Evolutionary conservation across 2,329 filamentous ascomycete genomes (phyloP), one percentile per base, ranked within the genome.

Genomic region (Ophiostoma ips): DNA sequence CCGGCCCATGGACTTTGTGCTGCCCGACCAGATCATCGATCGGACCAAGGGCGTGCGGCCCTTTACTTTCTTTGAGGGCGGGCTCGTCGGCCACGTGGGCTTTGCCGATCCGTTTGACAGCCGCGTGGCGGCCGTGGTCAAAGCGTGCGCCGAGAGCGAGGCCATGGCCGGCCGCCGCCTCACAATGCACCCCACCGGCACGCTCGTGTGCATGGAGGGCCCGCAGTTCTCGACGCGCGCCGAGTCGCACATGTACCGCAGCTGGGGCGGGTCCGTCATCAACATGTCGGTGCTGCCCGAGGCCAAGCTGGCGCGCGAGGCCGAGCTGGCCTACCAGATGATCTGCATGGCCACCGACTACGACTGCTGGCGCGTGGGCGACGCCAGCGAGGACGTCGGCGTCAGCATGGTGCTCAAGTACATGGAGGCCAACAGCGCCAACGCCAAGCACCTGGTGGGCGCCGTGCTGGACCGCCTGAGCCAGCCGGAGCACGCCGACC

Each of bases 301-400:
- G 70, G 85, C 90, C 46, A 98, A 98, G 74, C 81, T 98, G 18
- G 92, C 92, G 10, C 82, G 87, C 49, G 92, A 98, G 71, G 92
- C 92, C 21, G 92, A 98, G 72, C 84, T 98, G 59, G 84, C 84
- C 34, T 96, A 96, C 68, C 88, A 94, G 71, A 94, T 95, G 78
- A 94, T 98, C 62, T 95, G 90, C 74, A 98, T 98, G 92, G 87
- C 87, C 33, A 98, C 92, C 28, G 92, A 98, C 71, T 98, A 98
- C 66, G 92, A 98, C 72, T 96, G 90, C 79, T 98, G 92, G 92
- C 84, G 89, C 63, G 80, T 77, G 18, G 77, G 76, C 46, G 84
- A 80, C 52, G 84, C 81, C 50, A 83, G 80, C 52, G 84, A 81
- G 52, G 86, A 85, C 56, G 92, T 98, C 55, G 89, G 88, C 55